A percentile compares a stretch with the other conserved stretches of the same genome.
These are phyloP conservation scores for Kluyveromyces marxianus DNA, from an alignment of 1,139 yeast genomes.

Conservation along the genomic window DNA sequence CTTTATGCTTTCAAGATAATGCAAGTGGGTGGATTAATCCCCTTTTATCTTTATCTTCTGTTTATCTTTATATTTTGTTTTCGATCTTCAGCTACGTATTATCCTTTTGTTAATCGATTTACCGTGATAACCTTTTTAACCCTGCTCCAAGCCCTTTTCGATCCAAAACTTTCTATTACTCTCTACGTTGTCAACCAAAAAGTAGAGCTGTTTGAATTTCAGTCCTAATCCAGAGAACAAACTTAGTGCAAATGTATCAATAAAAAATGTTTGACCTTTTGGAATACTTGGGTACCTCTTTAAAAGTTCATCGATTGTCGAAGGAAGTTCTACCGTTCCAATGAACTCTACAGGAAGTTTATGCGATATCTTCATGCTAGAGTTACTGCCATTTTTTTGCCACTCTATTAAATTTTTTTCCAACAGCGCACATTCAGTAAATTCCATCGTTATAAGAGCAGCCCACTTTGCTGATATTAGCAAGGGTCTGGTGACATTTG, in stretches of 20 bases:
- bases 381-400: background rate
- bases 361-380: background rate
- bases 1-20: too few relatives aligned
- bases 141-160: background rate
- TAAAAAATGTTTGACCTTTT: slow-evolving; percentile 79
- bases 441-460: slow-evolving; percentile 63
- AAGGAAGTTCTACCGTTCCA: slow-evolving; percentile 22
- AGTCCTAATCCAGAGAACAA: slow-evolving; percentile 59
- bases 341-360: background rate
- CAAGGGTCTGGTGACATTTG: slow-evolving; percentile 80
- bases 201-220: slow-evolving; percentile 49
- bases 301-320: slow-evolving; percentile 32
- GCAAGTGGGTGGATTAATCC: too few relatives aligned
- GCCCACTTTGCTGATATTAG: slow-evolving; percentile 84
- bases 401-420: slow-evolving; percentile 33
- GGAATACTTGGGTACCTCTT: slow-evolving; percentile 44
- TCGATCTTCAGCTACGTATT: too few relatives aligned
- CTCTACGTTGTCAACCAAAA: slow-evolving; percentile 36
- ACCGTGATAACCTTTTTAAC: too few relatives aligned
- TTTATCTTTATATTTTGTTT: too few relatives aligned
- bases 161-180: slow-evolving; percentile 38
- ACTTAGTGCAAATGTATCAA: slow-evolving; percentile 70
- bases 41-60: too few relatives aligned
- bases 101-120: too few relatives aligned
- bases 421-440: slow-evolving; percentile 55